Conservation (phyloP, 345 rosid species). For the Ricinus communis region DNA sequence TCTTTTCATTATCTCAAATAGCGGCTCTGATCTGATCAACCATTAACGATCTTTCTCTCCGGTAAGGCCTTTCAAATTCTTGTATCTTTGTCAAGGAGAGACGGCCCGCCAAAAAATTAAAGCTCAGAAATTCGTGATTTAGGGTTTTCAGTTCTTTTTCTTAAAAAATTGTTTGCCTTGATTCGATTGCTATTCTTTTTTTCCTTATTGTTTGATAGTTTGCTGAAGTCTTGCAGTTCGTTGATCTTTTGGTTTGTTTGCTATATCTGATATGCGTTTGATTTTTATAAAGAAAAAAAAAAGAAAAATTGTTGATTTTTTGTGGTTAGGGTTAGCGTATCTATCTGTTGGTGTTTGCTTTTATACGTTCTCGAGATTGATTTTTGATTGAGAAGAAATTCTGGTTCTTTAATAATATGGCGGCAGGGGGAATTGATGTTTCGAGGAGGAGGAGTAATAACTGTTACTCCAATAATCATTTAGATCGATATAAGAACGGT, state of each 20-base stretch:
- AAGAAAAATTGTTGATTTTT: neutral
- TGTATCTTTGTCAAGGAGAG: constrained; percentile 10
- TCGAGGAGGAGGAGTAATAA: constrained; percentile 42
- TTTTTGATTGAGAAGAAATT: constrained; percentile 47
- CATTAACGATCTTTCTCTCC: neutral
- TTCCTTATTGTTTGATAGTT: neutral
- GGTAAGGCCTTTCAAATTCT: constrained; percentile 12
- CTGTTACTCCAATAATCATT: constrained; percentile 26
- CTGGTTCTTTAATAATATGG: constrained; percentile 65
- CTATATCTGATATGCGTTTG: neutral
- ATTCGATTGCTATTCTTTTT: neutral
- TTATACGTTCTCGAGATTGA: neutral
- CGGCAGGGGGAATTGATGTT: constrained; percentile 64
- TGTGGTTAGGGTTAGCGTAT: neutral
- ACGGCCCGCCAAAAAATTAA: neutral
- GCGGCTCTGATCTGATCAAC: neutral
- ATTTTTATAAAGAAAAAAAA: too few species aligned
- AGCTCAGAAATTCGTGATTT: neutral
- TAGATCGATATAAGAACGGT: constrained; percentile 31
- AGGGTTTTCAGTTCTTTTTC: neutral
- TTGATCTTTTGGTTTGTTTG: neutral
- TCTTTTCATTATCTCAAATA: neutral
- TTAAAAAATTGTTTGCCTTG: neutral
- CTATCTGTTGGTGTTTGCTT: neutral
- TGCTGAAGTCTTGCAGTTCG: neutral